phyloP scores from a whole-genome alignment of 2,329 filamentous ascomycete species.

The Malbranchea cinnamomea region DNA sequence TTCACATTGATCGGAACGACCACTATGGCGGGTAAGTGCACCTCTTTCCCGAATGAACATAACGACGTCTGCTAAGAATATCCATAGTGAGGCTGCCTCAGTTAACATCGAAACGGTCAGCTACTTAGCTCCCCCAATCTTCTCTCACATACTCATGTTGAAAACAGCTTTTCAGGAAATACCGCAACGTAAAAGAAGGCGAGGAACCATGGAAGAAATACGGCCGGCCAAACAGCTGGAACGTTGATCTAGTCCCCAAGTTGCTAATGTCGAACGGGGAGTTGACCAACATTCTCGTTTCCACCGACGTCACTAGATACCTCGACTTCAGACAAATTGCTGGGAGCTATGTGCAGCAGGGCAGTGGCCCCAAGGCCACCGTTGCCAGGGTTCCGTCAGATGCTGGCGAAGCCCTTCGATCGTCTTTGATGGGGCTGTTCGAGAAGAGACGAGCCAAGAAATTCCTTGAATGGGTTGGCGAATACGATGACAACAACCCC shows the following conservation, averaged over 20 bases:
- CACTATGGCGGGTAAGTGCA: conserved; percentile 84
- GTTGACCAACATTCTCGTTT: conserved; percentile 95
- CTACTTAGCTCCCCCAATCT: conserved; percentile 7
- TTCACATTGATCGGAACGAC: conserved; percentile 97
- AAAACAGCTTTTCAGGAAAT: conserved; percentile 84
- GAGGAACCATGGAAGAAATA: conserved; percentile 98
- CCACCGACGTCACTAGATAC: conserved; percentile 79
- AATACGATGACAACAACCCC: conserved; percentile 68
- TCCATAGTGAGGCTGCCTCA: conserved; percentile 70
- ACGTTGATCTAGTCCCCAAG: conserved; percentile 97
- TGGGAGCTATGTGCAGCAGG: conserved; percentile 92
- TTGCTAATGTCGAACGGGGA: conserved; percentile 97
- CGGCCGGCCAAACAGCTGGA: conserved; percentile 94
- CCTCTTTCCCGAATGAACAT: conserved; percentile 7
- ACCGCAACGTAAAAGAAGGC: conserved; percentile 63
- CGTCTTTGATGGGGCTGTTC: conserved; percentile 90
- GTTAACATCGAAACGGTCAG: conserved; percentile 87
- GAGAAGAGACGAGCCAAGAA: conserved; percentile 95
- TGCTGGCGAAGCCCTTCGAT: conserved; percentile 76
- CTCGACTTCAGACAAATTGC: conserved; percentile 91
- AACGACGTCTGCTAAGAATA: conserved; percentile 10
- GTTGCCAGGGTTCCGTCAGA: conserved; percentile 95
- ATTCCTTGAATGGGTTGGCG: conserved; percentile 90
- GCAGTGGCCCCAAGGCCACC: conserved; percentile 64
- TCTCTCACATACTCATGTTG: conserved; percentile 9